phyloP scores from a whole-genome alignment of 2,329 filamentous ascomycete genomes.

The Alternaria brassicae region DNA sequence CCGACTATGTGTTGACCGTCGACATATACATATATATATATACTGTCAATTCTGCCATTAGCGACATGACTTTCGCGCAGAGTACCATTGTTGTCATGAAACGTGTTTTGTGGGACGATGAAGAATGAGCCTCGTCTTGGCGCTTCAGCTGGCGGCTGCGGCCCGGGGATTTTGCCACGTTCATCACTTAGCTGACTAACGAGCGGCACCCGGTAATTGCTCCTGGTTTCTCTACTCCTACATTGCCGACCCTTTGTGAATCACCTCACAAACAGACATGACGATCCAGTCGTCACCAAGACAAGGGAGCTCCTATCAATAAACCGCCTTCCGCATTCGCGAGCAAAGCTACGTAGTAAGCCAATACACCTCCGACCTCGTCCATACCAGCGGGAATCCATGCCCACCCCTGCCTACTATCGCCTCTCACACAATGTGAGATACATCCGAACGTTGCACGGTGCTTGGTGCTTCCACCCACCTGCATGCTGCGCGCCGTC shows the following conservation, averaged over 20 bases:
- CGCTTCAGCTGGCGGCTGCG: conserved; percentile 1
- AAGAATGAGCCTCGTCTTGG: conserved; percentile 22
- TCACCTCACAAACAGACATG: conserved; percentile 6
- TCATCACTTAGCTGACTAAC: not conserved
- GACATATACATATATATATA: not conserved
- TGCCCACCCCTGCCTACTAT: conserved; percentile 13
- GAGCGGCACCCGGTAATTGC: conserved; percentile 2
- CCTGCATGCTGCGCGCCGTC: conserved; percentile 27
- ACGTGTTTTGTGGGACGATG: not conserved
- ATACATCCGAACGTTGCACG: conserved; percentile 35
- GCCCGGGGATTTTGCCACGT: conserved; percentile 4
- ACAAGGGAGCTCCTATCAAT: conserved; percentile 14
- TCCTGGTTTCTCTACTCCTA: not conserved
- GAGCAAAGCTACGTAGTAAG: conserved; percentile 15
- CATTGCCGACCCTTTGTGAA: not conserved
- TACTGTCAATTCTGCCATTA: not conserved
- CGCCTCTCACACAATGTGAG: conserved; percentile 12
- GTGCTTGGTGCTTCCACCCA: conserved; percentile 32
- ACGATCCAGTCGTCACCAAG: conserved; percentile 1
- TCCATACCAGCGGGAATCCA: conserved; percentile 12
- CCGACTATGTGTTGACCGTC: not conserved
- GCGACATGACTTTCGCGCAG: not conserved
- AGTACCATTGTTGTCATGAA: not conserved
- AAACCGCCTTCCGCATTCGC: conserved; percentile 1
- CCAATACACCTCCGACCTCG: conserved; percentile 16